Conservation (phyloP, 2,329 filamentous ascomycete species). For the Alternaria novae-zelandiae region DNA sequence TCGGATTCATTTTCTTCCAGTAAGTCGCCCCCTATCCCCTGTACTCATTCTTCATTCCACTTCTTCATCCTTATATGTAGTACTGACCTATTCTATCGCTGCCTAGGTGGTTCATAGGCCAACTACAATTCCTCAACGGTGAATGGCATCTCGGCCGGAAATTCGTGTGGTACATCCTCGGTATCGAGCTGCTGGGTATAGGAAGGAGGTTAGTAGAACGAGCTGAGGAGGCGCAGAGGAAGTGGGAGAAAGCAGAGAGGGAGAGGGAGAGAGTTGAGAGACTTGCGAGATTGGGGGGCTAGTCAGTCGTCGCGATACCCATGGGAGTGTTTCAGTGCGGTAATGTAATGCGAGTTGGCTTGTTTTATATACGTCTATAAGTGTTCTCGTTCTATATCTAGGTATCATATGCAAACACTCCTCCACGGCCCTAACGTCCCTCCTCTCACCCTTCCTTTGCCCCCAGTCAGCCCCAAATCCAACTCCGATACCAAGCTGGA, state of each 20-base stretch:
- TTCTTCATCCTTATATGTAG: background rate
- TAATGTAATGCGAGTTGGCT: no score
- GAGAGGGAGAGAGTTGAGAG: background rate
- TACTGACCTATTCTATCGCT: background rate
- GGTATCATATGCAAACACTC: no score
- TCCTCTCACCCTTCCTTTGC: no score
- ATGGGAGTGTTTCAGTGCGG: no score
- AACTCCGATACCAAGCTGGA: no score
- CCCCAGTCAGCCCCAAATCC: no score
- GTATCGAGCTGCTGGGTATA: background rate
- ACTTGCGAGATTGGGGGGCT: no score
- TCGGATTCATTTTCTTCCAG: background rate
- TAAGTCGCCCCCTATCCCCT: background rate
- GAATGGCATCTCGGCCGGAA: background rate
- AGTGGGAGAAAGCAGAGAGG: background rate
- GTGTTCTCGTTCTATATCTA: no score
- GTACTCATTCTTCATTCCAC: no score
- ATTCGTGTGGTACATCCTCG: background rate
- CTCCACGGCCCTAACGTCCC: no score
- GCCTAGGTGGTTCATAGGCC: background rate
- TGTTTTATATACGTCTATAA: no score
- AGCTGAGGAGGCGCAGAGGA: background rate
- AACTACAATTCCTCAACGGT: rapidly evolving
- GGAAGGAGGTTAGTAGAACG: background rate
- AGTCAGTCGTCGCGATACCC: no score